phyloP scores from a whole-genome alignment of 768 basidiomycete species.

The Pisolithus tinctorius region DNA sequence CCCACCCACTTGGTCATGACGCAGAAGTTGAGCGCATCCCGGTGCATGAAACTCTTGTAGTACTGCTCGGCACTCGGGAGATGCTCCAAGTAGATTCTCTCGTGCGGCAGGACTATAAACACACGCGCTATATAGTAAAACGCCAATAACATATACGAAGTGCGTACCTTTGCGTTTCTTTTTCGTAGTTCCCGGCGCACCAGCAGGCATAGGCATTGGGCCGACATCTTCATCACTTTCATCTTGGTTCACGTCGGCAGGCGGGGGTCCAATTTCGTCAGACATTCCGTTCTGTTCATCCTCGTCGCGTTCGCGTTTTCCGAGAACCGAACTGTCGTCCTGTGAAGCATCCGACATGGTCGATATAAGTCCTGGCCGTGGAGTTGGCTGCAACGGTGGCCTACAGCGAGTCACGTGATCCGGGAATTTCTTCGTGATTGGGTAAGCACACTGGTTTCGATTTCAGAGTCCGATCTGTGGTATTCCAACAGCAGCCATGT shows the following conservation, averaged over 20 bases:
- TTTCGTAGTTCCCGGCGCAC: conserved; percentile 35
- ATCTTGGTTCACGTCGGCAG: conserved; percentile 25
- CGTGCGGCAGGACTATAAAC: conserved; percentile 80
- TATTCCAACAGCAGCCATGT: conserved; percentile 32
- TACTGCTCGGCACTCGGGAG: conserved; percentile 91
- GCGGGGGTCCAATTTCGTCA: conserved; percentile 20
- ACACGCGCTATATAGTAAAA: conserved; percentile 6
- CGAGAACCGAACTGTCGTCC: conserved; percentile 50
- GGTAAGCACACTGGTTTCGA: background rate
- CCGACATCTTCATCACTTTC: conserved; percentile 76
- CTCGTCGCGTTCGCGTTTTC: conserved; percentile 52
- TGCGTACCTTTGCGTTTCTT: conserved; percentile 80
- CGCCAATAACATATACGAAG: conserved; percentile 7
- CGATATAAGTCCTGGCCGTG: background rate
- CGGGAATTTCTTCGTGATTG: background rate
- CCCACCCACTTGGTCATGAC: conserved; percentile 75
- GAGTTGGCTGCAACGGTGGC: too few relatives aligned
- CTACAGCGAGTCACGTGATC: background rate
- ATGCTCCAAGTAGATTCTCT: conserved; percentile 87
- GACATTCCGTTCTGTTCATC: conserved; percentile 9
- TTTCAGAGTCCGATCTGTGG: conserved; percentile 2
- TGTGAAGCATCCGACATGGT: conserved; percentile 41
- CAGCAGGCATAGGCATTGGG: conserved; percentile 72
- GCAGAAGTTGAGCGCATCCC: conserved; percentile 84
- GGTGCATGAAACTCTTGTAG: conserved; percentile 97